Base-by-base conservation (phyloP, 371 early-diverging fungal species). In the Vittaforma corneae region DNA sequence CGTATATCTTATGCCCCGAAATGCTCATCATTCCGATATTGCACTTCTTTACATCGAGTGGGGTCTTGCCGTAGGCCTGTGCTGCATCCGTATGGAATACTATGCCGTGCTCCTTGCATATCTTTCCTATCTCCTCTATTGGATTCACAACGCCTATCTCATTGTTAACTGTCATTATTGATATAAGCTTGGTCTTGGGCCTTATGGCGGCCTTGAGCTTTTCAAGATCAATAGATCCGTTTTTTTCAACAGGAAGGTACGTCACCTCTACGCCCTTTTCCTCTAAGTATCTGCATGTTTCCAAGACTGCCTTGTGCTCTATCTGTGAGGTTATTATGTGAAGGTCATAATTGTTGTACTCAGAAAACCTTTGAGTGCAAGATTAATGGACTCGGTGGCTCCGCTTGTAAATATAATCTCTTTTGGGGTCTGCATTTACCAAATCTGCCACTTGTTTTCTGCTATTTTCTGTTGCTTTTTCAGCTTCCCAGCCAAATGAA, bases 301-400 rank as follows among this genome's bases (percentile, higher is more conserved):
- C 96, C 63, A 97, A 82, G 9, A 97, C 91, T 73, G 93, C 93
- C 83, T 97, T 97, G 82, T 97, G 98, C 81, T 97, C 98, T 35
- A 88, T 93, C 79, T 93, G 93, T 4, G 91, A 85, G 6, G 98
- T 95, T 68, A 97, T 94, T 60, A 97, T 88, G 79, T 97, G 98
- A 2, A 71, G 22, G 0, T 75, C 65, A 30, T 65, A 56, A 18
- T 61, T 57, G 81, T 92, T 89, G 80, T 93, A 97, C 38, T 88
- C 82, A 3, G 91, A 89, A 40, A 96, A 62, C 98, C 98, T 79
- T 94, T 95, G 71, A 95, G 81, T 67, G 88, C 86, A 28, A 91
- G 78, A 76, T 97, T 97, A 84, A 92, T 92, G 47, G 90, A 86
- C 80, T 97, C 98, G n/a, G 98, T 97, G 14, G 98, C 98, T 20